phyloP scores from a whole-genome alignment of 352 stramenopile species.

The Plasmopara viticola region DNA sequence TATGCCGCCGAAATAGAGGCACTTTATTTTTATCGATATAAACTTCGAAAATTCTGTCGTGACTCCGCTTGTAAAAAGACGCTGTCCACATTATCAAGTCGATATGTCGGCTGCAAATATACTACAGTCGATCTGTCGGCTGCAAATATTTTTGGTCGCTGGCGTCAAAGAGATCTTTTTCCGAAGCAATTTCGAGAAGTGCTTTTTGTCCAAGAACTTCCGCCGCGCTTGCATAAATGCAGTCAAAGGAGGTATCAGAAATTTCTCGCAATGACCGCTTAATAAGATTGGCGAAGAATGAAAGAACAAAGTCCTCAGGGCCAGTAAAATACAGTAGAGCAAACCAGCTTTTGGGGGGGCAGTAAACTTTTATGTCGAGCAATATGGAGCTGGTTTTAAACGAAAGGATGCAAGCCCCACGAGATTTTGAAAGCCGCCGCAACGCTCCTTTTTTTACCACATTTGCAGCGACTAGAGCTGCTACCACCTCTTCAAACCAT shows the following conservation, averaged over 20 bases:
- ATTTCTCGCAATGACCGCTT: slow-evolving; percentile 41
- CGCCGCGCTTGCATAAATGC: slow-evolving; percentile 31
- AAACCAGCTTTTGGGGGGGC: slow-evolving; percentile 53
- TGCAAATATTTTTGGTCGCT: slow-evolving; percentile 38
- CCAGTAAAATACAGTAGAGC: slow-evolving; percentile 73
- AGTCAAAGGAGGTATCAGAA: slow-evolving; percentile 47
- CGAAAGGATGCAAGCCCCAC: slow-evolving; percentile 43
- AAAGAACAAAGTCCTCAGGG: slow-evolving; percentile 42
- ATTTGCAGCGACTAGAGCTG: slow-evolving; percentile 28
- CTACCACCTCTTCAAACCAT: slow-evolving; percentile 33
- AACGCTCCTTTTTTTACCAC: slow-evolving; percentile 25
- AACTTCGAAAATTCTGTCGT: no score
- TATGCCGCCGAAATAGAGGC: slow-evolving; percentile 88
- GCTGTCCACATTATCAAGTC: no score
- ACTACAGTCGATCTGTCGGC: slow-evolving; percentile 38
- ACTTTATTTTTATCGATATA: no score
- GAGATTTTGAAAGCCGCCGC: slow-evolving; percentile 29
- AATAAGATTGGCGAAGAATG: slow-evolving; percentile 42
- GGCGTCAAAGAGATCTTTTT: slow-evolving; percentile 61
- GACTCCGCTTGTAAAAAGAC: no score
- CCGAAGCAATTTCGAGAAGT: slow-evolving; percentile 36
- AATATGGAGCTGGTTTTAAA: slow-evolving; percentile 55
- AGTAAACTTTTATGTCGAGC: slow-evolving; percentile 66
- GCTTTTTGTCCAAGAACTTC: slow-evolving; percentile 27
- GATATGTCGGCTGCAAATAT: background rate